Base-by-base conservation (phyloP, 148 eudicot species). In the Rhododendron molle region DNA sequence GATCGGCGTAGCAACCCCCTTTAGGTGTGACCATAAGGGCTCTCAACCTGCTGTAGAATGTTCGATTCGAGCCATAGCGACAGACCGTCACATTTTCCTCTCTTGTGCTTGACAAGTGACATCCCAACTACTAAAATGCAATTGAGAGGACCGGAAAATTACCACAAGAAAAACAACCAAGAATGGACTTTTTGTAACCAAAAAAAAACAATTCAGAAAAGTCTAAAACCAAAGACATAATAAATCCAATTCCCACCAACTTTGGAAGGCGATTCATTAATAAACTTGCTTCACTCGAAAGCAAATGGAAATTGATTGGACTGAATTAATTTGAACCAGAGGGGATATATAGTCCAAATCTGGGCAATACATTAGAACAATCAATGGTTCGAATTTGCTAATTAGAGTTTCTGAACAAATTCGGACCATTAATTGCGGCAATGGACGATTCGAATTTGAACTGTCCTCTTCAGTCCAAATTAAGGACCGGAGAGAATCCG, bases 241-340 rank as follows among this genome's bases (percentile, higher is more conserved):
- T 83, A 46, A 83, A 83, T 83, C 78, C 62, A 14, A 44, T 56
- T 56, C 85, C 13, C 78, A 83, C 85, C 78, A 69, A 83, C 58
- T 38, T 71, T 46, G 77, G 34, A 47, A 8, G 62, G 78, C 60
- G 18, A 83, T 44, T 5, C 56, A 71, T 83, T 44, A 69, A 47
- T n/a, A 82, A 30, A 21, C 2, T 60, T 38, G 52, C 76, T 14
- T 62, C 76, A 62, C 50, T 40, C 23, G 2, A 5, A 7, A 18
- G 28, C 36, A 34, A 40, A 81, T 56, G 23, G 62, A 56, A 18
- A 16, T 50, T 16, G 18, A 14, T 52, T 52, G 56, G 56, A 56
- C 62, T 4, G 21, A 56, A 56, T 56, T 18, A 47, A 47, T 47
- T 47, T 47, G 50, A 2, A 47, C 50, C 50, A 11, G 13, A 47